Base-by-base conservation (phyloP, 1,139 yeast genomes). In the Yamadazyma dushanensis region DNA sequence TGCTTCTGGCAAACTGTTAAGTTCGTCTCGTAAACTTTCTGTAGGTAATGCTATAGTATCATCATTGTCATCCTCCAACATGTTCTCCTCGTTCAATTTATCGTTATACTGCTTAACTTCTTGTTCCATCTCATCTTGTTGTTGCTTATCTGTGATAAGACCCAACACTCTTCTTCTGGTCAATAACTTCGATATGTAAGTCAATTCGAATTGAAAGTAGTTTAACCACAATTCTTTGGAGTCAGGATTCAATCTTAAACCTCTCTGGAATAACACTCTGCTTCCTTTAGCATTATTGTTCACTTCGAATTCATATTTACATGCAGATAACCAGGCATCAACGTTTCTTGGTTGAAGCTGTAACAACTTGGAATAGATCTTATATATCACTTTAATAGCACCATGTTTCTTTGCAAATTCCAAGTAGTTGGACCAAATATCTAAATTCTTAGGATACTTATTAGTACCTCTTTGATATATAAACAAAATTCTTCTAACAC, bases 271-370 rank as follows among this genome's bases (percentile, higher is more conserved):
- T 31, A 92, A 72, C 9, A 78, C 76, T 61, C 99, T 76, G 13
- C 97, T 94, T 29, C 95, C 94, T 54, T 84, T 80, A 36, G 95
- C 89, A 51, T 89, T 86, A 34, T 92, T 86, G 59, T 92, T 89
- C 28, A 75, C 76, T 51, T 92, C 96, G 51, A 87, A 82, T 62
- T 94, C 97, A 59, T 88, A 89, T 56, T 87, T 87, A 32, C 97
- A 97, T 16, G 97, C 97, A 52, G 89, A 78, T 35, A 92, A 77
- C 98, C 98, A 94, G 10, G 94, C 86, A 50, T 83, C 83, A 2
- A 89, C 77, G 53, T 89, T 86, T 36, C 87, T 76, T n/a, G 98
- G 97, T 55, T 92, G 97, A 45, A 88, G 66, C 60, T 83, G 89
- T 49, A 94, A 70, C 49, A 92, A 69, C 41, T 80, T 76, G 3